Conservation (phyloP, 805 yeast genomes). For the Saturnispora kantuleensis region DNA sequence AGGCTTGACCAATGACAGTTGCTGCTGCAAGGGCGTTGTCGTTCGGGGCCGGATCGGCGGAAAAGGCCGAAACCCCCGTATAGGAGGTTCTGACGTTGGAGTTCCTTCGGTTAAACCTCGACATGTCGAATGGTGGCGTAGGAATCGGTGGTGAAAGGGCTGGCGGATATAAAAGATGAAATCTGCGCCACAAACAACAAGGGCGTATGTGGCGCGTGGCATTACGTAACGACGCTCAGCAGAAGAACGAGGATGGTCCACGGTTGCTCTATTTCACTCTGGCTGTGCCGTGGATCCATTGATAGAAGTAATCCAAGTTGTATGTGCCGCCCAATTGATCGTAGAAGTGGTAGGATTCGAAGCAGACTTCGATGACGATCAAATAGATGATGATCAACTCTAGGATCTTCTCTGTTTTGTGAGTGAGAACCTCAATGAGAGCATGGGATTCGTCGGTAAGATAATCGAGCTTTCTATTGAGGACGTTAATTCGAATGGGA, state of each 20-base stretch:
- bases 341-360: slow-evolving; percentile 68
- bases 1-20: slow-evolving; percentile 41
- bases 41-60: slow-evolving; percentile 23
- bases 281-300: slow-evolving; percentile 3
- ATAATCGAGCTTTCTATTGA: slow-evolving; percentile 81
- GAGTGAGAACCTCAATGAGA: slow-evolving; percentile 62
- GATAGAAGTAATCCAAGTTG: slow-evolving; percentile 11
- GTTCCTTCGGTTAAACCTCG: background rate
- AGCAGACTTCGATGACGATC: slow-evolving; percentile 76
- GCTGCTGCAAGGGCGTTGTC: slow-evolving; percentile 59
- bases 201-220: no score
- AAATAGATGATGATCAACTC: slow-evolving; percentile 85
- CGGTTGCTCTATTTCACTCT: background rate
- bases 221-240: no score
- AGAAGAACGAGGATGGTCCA: no score
- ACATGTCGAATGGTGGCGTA: background rate
- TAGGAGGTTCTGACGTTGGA: slow-evolving; percentile 11
- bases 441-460: slow-evolving; percentile 84
- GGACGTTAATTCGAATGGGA: slow-evolving; percentile 61
- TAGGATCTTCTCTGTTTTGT: slow-evolving; percentile 61
- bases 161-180: no score
- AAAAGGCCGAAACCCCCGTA: slow-evolving; percentile 15
- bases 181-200: no score
- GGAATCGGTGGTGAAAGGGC: no score
- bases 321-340: slow-evolving; percentile 33